phyloP scores from a whole-genome alignment of 805 yeast genomes.

The Metschnikowia santaceciliae region DNA sequence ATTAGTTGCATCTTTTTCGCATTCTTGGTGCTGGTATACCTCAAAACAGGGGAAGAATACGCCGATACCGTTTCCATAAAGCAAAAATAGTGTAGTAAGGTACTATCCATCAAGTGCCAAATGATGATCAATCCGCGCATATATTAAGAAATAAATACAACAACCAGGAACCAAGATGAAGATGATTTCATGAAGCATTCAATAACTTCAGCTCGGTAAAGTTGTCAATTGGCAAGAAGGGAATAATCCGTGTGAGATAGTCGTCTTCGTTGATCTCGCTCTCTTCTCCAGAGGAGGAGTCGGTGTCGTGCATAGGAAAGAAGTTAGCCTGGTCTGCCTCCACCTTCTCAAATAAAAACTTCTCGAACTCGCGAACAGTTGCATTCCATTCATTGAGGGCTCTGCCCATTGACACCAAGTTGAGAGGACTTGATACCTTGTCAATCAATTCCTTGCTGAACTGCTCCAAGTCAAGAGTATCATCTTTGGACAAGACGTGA shows the following conservation, averaged over 20 bases:
- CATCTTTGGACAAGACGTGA: slow-evolving; percentile 11
- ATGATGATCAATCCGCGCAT: neutral
- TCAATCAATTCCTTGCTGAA: slow-evolving; percentile 2
- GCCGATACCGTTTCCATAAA: neutral
- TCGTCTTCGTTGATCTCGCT: slow-evolving; percentile 26
- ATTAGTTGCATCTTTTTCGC: slow-evolving; percentile 26
- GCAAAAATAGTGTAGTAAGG: neutral
- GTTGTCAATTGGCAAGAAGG: slow-evolving; percentile 36
- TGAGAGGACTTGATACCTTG: slow-evolving; percentile 2
- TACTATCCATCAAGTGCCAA: neutral
- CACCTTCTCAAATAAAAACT: slow-evolving; percentile 29
- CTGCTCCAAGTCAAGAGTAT: slow-evolving; percentile 5
- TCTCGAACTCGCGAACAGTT: slow-evolving; percentile 45
- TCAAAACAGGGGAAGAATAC: neutral
- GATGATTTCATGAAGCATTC: slow-evolving; percentile 11
- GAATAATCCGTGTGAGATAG: slow-evolving; percentile 36
- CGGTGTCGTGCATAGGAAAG: slow-evolving; percentile 6
- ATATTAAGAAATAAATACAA: neutral
- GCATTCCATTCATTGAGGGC: slow-evolving; percentile 50
- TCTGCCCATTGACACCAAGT: slow-evolving; percentile 33
- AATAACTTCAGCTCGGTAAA: slow-evolving; percentile 18
- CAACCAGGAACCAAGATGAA: neutral
- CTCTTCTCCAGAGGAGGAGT: slow-evolving; percentile 1
- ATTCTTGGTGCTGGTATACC: slow-evolving; percentile 17
- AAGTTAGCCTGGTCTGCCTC: slow-evolving; percentile 16